Base-by-base conservation (phyloP, 2,329 filamentous ascomycete species). In the Aspergillus clavatus region DNA sequence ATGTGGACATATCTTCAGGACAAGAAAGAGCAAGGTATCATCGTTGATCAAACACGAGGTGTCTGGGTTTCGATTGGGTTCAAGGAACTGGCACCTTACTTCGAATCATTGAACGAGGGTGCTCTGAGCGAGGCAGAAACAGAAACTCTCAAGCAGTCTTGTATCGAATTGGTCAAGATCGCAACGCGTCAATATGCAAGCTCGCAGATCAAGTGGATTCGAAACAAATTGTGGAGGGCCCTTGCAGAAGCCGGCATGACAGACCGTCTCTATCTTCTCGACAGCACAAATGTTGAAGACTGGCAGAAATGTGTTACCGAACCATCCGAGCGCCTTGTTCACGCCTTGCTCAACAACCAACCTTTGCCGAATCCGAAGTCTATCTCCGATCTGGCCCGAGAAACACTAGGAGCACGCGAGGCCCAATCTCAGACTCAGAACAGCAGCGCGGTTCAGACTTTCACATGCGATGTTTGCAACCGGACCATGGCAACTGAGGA, bases 51-150 rank as follows among this genome's bases (percentile, higher is more conserved):
- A 53, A 86, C 80, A 1, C 82, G 83, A 42, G 94, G 93, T 0
- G 94, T 98, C 35, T 98, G 91, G 89, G 86, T 95, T 42, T 93
- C 90, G 1, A 98, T 98, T 50, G 93, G 93, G 1, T 96, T 89
- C 69, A 96, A 94, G 63, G 89, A 98, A 61, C 86, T 97, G 61
- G 78, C 86, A 46, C 76, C 80, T 0, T 95, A 89, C 59, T 70
- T 90, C 19, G 57, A 70, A 2, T 77, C 78, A 56, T 68, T 53
- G 50, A 65, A 46, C 56, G 54, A 42, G 19, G 55, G 43, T 50
- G 57, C 22, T 39, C 52, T 31, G 42, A 58, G 42, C 43, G 36
- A 59, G 45, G 19, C 47, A 33, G 72, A 78, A 3, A 67, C 86
- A 1, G 73, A 78, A 16, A 72, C 72, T 14, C 64, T 89, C 11